A percentile compares a stretch with the other conserved stretches of the same genome.
phyloP scores from a whole-genome alignment of 2,329 filamentous ascomycete genomes.

The Xylaria sp. region DNA sequence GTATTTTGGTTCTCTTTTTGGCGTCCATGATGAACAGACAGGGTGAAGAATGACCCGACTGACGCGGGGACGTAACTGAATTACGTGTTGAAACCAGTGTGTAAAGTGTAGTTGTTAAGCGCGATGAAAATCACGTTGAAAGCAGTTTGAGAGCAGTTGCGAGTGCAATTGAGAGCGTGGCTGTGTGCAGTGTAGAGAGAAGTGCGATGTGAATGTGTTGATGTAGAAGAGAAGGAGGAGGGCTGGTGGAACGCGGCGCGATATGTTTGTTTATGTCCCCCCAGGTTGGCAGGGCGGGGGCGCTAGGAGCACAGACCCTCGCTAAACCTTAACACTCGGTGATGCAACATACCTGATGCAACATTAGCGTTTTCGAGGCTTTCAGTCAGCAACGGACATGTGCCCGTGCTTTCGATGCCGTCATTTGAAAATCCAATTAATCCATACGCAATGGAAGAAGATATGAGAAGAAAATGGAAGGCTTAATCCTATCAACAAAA shows the following conservation, averaged over 20 bases:
- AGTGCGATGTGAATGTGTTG: slow-evolving; percentile 18
- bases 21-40: slow-evolving; percentile 41
- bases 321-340: slow-evolving; percentile 16
- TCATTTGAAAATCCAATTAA: not conserved
- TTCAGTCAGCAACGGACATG: not conserved
- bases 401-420: not conserved
- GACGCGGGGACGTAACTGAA: slow-evolving; percentile 30
- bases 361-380: slow-evolving; percentile 7
- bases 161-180: slow-evolving; percentile 25
- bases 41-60: slow-evolving; percentile 31
- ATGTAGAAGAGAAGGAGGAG: slow-evolving; percentile 29
- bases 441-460: not conserved
- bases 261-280: slow-evolving; percentile 32
- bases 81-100: slow-evolving; percentile 19
- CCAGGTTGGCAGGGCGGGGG: slow-evolving; percentile 19
- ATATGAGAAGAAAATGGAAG: not conserved
- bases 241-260: slow-evolving; percentile 21
- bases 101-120: slow-evolving; percentile 9
- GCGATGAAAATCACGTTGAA: slow-evolving; percentile 17
- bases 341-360: not conserved
- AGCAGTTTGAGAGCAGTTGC: slow-evolving; percentile 31
- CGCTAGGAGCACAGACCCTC: slow-evolving; percentile 15
- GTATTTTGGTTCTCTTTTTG: slow-evolving; percentile 42
- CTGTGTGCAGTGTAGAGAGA: slow-evolving; percentile 24
- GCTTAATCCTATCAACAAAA: not conserved